Conservation (phyloP, 768 basidiomycete species). For the Boletus tomentosulus region DNA sequence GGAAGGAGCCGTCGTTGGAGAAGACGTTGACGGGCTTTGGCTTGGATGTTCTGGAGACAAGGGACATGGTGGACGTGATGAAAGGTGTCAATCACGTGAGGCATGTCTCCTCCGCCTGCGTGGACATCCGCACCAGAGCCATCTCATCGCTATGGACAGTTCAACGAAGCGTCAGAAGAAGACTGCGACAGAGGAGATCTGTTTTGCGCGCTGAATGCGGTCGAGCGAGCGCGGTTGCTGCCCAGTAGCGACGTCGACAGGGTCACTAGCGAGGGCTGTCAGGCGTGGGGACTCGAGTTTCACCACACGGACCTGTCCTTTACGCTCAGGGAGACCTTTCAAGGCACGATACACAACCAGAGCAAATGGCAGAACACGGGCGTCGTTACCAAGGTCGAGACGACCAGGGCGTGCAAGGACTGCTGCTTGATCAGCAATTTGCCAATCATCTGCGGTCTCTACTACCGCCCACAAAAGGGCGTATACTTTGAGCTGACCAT, state of each 20-base stretch:
- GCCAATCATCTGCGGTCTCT: constrained; percentile 58
- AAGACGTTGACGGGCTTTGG: constrained; percentile 57
- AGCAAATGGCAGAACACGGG: neutral
- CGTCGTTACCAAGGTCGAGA: constrained; percentile 39
- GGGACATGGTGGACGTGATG: constrained; percentile 8
- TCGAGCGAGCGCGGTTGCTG: constrained; percentile 42
- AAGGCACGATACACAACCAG: constrained; percentile 39
- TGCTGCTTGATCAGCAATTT: constrained; percentile 55
- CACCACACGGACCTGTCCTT: constrained; percentile 25
- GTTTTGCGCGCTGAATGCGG: constrained; percentile 44
- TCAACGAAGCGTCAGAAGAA: constrained; percentile 52
- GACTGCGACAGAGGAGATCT: constrained; percentile 45
- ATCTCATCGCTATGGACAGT: constrained; percentile 45
- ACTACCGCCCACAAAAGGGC: constrained; percentile 48
- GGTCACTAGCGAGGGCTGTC: constrained; percentile 44
- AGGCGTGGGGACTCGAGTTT: constrained; percentile 50
- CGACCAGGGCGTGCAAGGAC: constrained; percentile 41
- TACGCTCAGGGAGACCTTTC: constrained; percentile 31
- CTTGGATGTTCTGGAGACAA: constrained; percentile 21
- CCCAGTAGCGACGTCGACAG: constrained; percentile 50
- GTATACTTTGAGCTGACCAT: constrained; percentile 65
- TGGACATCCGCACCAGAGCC: constrained; percentile 60
- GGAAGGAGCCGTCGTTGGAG: constrained; percentile 65
- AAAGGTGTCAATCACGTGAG: neutral
- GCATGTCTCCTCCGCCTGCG: constrained; percentile 30